Conservation (phyloP, 75 land plant genomes). For the Sequoia sempervirens region DNA sequence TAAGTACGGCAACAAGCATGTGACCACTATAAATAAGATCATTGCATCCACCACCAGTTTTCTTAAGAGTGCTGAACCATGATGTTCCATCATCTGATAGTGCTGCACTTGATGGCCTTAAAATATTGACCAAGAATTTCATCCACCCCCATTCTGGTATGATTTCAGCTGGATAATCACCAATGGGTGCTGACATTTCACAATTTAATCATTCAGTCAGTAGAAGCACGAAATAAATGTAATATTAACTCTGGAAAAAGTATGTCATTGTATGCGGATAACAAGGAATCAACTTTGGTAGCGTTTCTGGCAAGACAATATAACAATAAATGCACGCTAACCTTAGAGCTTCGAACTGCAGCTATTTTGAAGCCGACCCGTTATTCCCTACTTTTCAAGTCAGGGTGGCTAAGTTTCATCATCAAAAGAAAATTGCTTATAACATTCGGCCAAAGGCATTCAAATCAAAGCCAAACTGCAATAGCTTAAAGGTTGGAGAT, state of each 20-base stretch:
- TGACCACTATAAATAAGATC: conserved; percentile 95
- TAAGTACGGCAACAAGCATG: conserved; percentile 85
- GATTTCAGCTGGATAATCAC: conserved; percentile 48
- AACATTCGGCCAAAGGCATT: too few species aligned
- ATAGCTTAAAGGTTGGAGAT: too few species aligned
- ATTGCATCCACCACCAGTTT: conserved; percentile 93
- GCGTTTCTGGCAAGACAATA: neutral
- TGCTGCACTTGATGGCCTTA: conserved; percentile 56
- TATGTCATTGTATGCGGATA: neutral
- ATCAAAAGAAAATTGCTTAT: too few species aligned
- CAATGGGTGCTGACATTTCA: conserved; percentile 32
- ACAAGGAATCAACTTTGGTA: neutral
- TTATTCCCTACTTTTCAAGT: too few species aligned
- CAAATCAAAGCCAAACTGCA: too few species aligned
- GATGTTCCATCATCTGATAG: conserved; percentile 34
- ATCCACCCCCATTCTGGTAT: conserved; percentile 88
- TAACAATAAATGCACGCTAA: neutral
- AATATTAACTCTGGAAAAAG: neutral
- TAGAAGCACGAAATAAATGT: neutral
- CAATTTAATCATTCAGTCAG: neutral
- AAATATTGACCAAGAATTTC: conserved; percentile 75
- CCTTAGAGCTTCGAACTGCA: too few species aligned
- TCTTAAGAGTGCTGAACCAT: conserved; percentile 78
- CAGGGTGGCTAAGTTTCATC: too few species aligned
- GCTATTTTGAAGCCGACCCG: too few species aligned